Conservation (phyloP, 345 rosid species). For the Populus ilicifolia region DNA sequence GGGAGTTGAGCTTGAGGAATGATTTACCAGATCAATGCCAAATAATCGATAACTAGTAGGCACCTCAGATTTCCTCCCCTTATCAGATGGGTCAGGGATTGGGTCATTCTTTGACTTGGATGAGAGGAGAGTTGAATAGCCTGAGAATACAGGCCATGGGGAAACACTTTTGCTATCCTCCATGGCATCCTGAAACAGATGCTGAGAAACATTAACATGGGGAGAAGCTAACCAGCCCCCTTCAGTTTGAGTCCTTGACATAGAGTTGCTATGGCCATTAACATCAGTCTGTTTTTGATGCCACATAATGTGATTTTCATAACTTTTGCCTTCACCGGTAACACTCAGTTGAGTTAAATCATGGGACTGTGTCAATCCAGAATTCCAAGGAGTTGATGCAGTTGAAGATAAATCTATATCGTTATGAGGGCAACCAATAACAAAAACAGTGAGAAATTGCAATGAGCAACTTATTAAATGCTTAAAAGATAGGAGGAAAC, state of each 20-base stretch:
- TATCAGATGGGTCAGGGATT: constrained; percentile 8
- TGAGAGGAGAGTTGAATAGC: constrained; percentile 35
- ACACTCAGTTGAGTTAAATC: constrained; percentile 42
- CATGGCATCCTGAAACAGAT: constrained; percentile 37
- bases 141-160: constrained; percentile 43
- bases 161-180: constrained; percentile 52
- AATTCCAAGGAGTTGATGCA: constrained; percentile 34
- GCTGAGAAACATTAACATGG: constrained; percentile 39
- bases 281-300: constrained; percentile 43
- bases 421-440: not conserved
- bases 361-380: constrained; percentile 41
- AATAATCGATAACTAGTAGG: constrained; percentile 21
- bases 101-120: constrained; percentile 37
- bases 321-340: constrained; percentile 44
- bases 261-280: constrained; percentile 32
- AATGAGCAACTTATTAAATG: not conserved
- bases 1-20: not conserved
- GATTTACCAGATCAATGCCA: constrained; percentile 26
- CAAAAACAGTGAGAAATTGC: constrained; percentile 4
- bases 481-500: not conserved
- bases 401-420: constrained; percentile 41
- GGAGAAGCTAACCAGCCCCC: constrained; percentile 53
- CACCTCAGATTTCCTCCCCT: constrained; percentile 16
- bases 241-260: constrained; percentile 40
- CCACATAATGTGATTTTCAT: constrained; percentile 44